phyloP scores from a whole-genome alignment of 2,329 filamentous ascomycete species.

The Plectosphaerella plurivora region DNA sequence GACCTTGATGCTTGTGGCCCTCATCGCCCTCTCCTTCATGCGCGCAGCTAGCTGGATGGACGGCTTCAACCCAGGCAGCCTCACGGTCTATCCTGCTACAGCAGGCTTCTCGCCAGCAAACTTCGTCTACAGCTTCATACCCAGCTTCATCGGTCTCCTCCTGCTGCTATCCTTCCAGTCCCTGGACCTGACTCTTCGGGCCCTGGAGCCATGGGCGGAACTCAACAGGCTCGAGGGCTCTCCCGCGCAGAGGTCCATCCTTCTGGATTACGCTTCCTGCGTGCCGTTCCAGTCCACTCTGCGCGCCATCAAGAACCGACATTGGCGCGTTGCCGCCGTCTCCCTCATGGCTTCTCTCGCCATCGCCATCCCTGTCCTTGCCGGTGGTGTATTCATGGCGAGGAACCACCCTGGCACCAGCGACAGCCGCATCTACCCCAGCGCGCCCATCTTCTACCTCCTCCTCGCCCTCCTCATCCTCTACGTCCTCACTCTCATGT shows the following conservation, averaged over 20 bases:
- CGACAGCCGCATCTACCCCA: constrained; percentile 63
- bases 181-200: constrained; percentile 61
- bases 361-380: constrained; percentile 61
- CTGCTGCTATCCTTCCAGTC: constrained; percentile 64
- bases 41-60: constrained; percentile 58
- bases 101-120: constrained; percentile 79
- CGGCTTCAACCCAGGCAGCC: constrained; percentile 69
- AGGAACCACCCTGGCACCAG: constrained; percentile 49
- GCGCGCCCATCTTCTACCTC: constrained; percentile 68
- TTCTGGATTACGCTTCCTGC: constrained; percentile 67
- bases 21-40: constrained; percentile 76
- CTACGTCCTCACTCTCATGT: constrained; percentile 60
- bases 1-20: constrained; percentile 59
- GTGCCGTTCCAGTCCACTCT: constrained; percentile 56
- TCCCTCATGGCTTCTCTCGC: constrained; percentile 57
- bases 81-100: constrained; percentile 48
- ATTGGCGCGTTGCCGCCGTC: constrained; percentile 61
- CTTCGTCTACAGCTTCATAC: constrained; percentile 79
- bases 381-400: constrained; percentile 69
- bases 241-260: constrained; percentile 57
- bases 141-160: constrained; percentile 61
- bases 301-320: constrained; percentile 53
- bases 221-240: constrained; percentile 54
- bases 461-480: constrained; percentile 68
- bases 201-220: constrained; percentile 66